A percentile compares a stretch with the other conserved stretches of the same genome.
phyloP scores from a whole-genome alignment of 2,329 filamentous ascomycete species.

The Pseudogymnoascus sp. region DNA sequence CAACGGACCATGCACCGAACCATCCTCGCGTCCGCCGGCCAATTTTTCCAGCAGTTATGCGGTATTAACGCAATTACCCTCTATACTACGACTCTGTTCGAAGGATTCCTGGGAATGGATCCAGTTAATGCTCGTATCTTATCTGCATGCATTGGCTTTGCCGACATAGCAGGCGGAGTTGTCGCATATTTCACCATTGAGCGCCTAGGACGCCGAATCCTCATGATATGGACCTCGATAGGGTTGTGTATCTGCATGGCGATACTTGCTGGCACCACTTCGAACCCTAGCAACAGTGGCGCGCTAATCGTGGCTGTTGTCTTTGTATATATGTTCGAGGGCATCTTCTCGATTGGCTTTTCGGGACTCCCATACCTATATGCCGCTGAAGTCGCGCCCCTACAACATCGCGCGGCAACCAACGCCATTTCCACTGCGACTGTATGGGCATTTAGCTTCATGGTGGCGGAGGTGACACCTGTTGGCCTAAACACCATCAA shows the following conservation, averaged over 20 bases:
- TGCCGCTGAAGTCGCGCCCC: constrained; percentile 12
- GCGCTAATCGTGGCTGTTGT: constrained; percentile 33
- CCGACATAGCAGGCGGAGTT: constrained; percentile 42
- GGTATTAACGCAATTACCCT: constrained; percentile 27
- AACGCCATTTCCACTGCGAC: constrained; percentile 9
- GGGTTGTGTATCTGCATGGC: constrained; percentile 51
- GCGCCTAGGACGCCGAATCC: constrained; percentile 8
- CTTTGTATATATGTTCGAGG: constrained; percentile 51
- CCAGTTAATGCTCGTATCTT: background rate
- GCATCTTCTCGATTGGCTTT: constrained; percentile 30
- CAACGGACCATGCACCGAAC: background rate
- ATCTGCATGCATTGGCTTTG: constrained; percentile 37
- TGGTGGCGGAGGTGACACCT: constrained; percentile 13
- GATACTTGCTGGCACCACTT: constrained; percentile 45
- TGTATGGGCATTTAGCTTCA: constrained; percentile 14
- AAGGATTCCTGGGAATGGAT: constrained; percentile 2
- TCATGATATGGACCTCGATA: background rate
- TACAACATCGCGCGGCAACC: constrained; percentile 8
- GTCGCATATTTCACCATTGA: constrained; percentile 10
- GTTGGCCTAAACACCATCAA: constrained; percentile 11
- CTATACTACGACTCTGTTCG: constrained; percentile 8
- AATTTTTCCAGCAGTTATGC: constrained; percentile 40
- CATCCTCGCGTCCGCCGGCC: background rate
- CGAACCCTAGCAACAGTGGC: constrained; percentile 30
- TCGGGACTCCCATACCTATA: constrained; percentile 12